phyloP scores from a whole-genome alignment of 768 basidiomycete genomes.

The Hortiboletus campestris region DNA sequence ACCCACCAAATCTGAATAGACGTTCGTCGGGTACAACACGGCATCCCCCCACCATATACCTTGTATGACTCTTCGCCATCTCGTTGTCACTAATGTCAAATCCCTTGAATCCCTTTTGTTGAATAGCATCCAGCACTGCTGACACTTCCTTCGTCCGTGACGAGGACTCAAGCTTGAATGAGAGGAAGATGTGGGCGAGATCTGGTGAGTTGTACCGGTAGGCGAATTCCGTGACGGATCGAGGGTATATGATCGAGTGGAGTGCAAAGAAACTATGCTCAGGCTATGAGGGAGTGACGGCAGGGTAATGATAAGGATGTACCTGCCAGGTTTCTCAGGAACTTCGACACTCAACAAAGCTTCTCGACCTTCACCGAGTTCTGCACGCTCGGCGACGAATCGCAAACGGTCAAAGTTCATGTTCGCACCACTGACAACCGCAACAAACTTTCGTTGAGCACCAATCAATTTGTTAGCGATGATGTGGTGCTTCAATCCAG shows the following conservation, averaged over 20 bases:
- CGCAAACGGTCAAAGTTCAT: constrained; percentile 98
- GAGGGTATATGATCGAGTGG: constrained; percentile 84
- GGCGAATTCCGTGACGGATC: constrained; percentile 92
- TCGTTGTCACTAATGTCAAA: constrained; percentile 93
- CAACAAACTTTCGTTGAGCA: constrained; percentile 85
- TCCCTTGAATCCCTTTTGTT: constrained; percentile 71
- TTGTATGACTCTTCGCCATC: constrained; percentile 89
- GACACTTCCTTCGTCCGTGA: constrained; percentile 58
- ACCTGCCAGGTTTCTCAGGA: constrained; percentile 91
- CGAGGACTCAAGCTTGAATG: constrained; percentile 73
- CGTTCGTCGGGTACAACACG: constrained; percentile 78
- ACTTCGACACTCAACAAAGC: constrained; percentile 92
- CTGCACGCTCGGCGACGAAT: constrained; percentile 98
- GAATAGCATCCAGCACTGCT: constrained; percentile 61
- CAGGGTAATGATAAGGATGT: constrained; percentile 19
- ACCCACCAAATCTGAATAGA: constrained; percentile 88
- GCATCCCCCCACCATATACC: constrained; percentile 93
- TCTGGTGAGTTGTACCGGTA: constrained; percentile 82
- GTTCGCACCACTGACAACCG: constrained; percentile 92
- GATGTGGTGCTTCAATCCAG: constrained; percentile 89
- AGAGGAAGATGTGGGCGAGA: constrained; percentile 83
- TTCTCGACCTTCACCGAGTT: constrained; percentile 93
- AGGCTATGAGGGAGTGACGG: background rate
- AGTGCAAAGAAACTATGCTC: constrained; percentile 75
- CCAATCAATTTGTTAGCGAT: constrained; percentile 76